These are phyloP conservation scores for Diaporthe amygdali DNA, from an alignment of 2,329 filamentous ascomycete species.

Conservation along the genomic window DNA sequence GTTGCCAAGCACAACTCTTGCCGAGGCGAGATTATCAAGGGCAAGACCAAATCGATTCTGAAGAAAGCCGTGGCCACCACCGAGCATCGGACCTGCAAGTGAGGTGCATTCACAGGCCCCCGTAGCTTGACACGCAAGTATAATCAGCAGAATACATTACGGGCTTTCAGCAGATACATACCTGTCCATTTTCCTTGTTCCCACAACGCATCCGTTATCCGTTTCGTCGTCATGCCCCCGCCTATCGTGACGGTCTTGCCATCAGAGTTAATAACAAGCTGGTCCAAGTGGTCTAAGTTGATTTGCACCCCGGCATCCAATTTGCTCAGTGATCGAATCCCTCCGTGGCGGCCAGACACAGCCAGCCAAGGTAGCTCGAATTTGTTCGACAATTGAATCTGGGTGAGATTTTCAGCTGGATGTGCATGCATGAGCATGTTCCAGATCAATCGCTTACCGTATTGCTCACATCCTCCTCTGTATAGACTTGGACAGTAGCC, in stretches of 20 bases:
- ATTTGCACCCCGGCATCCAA: constrained; percentile 58
- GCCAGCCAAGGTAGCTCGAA: constrained; percentile 56
- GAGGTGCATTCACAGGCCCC: constrained; percentile 57
- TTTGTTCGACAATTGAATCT: constrained; percentile 55
- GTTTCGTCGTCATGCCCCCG: constrained; percentile 52
- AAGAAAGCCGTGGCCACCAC: constrained; percentile 4
- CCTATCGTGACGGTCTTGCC: constrained; percentile 52
- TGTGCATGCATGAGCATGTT: no score
- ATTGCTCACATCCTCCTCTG: neutral
- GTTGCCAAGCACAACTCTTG: neutral
- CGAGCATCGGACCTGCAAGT: constrained; percentile 42
- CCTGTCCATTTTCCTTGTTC: constrained; percentile 49
- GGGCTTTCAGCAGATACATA: neutral
- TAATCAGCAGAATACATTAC: neutral
- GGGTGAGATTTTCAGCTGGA: neutral
- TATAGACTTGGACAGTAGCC: neutral
- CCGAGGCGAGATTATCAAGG: constrained; percentile 1
- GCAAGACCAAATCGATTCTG: neutral
- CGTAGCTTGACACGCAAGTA: constrained; percentile 38
- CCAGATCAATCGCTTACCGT: neutral
- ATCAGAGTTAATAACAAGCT: constrained; percentile 46
- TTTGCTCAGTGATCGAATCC: constrained; percentile 51
- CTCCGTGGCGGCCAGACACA: constrained; percentile 57
- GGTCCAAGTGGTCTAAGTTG: constrained; percentile 48
- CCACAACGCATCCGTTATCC: constrained; percentile 54